These are phyloP conservation scores for Arabis hirsuta DNA, from an alignment of 345 rosid genomes.

Conservation along the genomic window DNA sequence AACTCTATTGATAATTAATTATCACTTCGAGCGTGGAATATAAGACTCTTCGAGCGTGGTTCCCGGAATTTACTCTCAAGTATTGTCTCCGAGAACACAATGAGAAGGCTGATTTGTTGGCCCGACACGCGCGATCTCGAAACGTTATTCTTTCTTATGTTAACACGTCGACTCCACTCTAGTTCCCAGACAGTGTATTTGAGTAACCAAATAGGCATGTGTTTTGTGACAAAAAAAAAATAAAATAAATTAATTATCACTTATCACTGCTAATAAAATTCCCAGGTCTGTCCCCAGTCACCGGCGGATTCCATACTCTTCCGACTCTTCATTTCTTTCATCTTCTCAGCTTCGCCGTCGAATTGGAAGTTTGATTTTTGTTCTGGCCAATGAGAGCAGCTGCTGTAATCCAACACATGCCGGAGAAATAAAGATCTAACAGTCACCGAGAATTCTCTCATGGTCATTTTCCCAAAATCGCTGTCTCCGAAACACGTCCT, in stretches of 20 bases:
- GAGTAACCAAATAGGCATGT: no score
- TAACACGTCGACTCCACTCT: no score
- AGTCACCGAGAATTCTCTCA: slow-evolving; percentile 29
- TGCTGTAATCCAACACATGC: slow-evolving; percentile 3
- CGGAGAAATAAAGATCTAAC: slow-evolving; percentile 34
- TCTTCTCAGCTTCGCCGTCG: background rate
- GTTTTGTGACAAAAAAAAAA: no score
- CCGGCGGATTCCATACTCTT: background rate
- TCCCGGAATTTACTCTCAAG: no score
- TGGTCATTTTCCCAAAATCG: slow-evolving; percentile 64
- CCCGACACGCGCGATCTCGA: no score
- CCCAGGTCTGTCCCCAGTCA: background rate
- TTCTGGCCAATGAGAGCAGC: background rate
- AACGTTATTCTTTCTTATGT: no score
- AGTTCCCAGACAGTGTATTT: no score
- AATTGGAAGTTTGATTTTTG: background rate
- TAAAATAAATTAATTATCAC: background rate
- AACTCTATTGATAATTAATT: background rate
- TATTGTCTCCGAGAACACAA: no score
- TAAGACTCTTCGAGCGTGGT: no score
- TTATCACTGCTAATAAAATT: background rate
- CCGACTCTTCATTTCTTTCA: background rate
- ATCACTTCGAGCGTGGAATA: no score
- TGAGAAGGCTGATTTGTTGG: no score
- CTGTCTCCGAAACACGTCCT: slow-evolving; percentile 66